Evolutionary conservation across 1,139 yeast genomes (phyloP).

Genomic region (Eremothecium cymbalariae): DNA sequence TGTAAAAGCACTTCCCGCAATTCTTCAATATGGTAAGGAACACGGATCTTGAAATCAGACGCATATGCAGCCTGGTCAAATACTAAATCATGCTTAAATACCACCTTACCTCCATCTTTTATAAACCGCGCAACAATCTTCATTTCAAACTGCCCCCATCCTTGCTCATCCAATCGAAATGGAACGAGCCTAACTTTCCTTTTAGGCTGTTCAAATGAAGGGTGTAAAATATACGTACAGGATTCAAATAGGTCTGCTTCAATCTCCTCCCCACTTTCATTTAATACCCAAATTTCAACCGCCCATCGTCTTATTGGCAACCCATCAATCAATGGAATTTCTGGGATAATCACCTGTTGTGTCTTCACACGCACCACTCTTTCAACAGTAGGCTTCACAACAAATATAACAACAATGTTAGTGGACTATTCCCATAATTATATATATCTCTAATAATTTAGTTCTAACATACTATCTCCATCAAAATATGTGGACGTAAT

Average conservation of each 20-base stretch:
- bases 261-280: conserved; percentile 68
- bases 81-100: conserved; percentile 73
- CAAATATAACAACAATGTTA: neutral
- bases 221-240: conserved; percentile 85
- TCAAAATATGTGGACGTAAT: no score
- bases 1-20: conserved; percentile 61
- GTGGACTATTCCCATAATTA: no score
- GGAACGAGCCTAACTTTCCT: conserved; percentile 78
- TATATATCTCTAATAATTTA: no score
- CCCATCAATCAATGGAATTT: conserved; percentile 68
- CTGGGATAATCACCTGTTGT: conserved; percentile 69
- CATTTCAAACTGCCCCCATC: conserved; percentile 97
- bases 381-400: conserved; percentile 40
- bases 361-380: conserved; percentile 83
- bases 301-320: conserved; percentile 94
- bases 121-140: conserved; percentile 64
- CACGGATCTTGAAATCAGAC: conserved; percentile 60
- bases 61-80: conserved; percentile 66
- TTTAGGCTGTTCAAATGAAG: conserved; percentile 81
- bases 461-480: no score
- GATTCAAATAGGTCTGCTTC: conserved; percentile 79
- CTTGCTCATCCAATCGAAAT: conserved; percentile 77
- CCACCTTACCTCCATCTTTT: conserved; percentile 76
- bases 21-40: conserved; percentile 66
- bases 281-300: conserved; percentile 62